Conservation (phyloP, 2,329 filamentous ascomycete genomes). For the Scedosporium dehoogii region DNA sequence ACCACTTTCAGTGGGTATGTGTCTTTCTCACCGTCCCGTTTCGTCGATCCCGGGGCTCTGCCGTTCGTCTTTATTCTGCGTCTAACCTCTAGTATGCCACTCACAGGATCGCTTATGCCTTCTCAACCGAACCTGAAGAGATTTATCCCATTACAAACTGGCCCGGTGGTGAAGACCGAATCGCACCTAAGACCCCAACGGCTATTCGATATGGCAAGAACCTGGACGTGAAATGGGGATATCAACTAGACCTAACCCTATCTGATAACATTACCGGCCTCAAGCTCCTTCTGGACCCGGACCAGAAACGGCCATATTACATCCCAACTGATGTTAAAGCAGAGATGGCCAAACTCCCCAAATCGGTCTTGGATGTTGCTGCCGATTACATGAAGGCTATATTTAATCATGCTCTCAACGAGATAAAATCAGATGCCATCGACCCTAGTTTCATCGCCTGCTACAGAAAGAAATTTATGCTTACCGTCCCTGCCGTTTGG, state of each 20-base stretch:
- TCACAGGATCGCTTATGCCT: not conserved
- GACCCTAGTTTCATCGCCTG: not conserved
- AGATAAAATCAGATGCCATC: not conserved
- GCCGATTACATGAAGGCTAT: not conserved
- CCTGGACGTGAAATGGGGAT: not conserved
- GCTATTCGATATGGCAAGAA: not conserved
- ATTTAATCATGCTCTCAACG: not conserved
- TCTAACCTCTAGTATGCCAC: too few species aligned
- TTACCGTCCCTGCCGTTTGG: not conserved
- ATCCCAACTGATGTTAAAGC: not conserved
- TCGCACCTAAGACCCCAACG: slow-evolving; percentile 1
- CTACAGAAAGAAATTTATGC: not conserved
- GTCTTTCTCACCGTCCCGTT: too few species aligned
- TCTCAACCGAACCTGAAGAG: not conserved
- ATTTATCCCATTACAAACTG: slow-evolving; percentile 1
- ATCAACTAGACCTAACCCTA: not conserved
- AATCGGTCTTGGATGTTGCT: not conserved
- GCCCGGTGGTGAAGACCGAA: not conserved
- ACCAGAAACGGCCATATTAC: not conserved
- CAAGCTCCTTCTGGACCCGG: not conserved
- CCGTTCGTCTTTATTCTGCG: not conserved
- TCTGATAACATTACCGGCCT: not conserved
- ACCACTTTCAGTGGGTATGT: too few species aligned
- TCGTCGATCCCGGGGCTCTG: too few species aligned
- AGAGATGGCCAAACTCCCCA: not conserved